Evolutionary conservation across 805 yeast genomes (phyloP).

Genomic region (Zygotorulaspora chibaensis): DNA sequence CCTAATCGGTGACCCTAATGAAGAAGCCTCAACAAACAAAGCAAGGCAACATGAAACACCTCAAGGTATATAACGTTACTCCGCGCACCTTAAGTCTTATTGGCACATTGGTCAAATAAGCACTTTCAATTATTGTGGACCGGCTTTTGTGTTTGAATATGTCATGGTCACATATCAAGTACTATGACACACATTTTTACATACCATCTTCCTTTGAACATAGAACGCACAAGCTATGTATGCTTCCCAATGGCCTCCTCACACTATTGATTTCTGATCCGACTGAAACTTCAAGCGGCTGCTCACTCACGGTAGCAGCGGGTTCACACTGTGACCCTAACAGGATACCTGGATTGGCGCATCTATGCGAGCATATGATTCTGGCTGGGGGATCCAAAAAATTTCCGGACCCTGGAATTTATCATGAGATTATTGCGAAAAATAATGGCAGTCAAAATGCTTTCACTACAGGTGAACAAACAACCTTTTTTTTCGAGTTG

Average conservation of each 20-base stretch:
- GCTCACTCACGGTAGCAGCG: slow-evolving; percentile 68
- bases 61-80: too few species aligned
- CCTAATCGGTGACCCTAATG: too few species aligned
- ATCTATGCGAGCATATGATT: slow-evolving; percentile 77
- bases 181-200: slow-evolving; percentile 24
- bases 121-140: too few species aligned
- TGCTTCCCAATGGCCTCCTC: slow-evolving; percentile 64
- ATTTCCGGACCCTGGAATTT: slow-evolving; percentile 45
- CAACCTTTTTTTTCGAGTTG: slow-evolving; percentile 59
- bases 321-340: slow-evolving; percentile 82
- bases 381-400: slow-evolving; percentile 50
- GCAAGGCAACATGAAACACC: too few species aligned
- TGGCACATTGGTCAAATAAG: too few species aligned
- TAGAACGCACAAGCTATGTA: slow-evolving; percentile 43
- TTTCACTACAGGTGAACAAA: slow-evolving; percentile 61
- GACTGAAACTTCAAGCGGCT: slow-evolving; percentile 55
- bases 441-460: slow-evolving; percentile 64
- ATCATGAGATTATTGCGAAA: slow-evolving; percentile 41
- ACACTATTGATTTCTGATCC: slow-evolving; percentile 75
- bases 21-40: too few species aligned
- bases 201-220: slow-evolving; percentile 38
- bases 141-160: slow-evolving; percentile 3
- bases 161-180: slow-evolving; percentile 21
- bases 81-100: too few species aligned
- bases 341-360: slow-evolving; percentile 76